Evolutionary conservation across 768 basidiomycete genomes (phyloP), one percentile per base, ranked within the genome.

Genomic region (Kwoniella europaea): DNA sequence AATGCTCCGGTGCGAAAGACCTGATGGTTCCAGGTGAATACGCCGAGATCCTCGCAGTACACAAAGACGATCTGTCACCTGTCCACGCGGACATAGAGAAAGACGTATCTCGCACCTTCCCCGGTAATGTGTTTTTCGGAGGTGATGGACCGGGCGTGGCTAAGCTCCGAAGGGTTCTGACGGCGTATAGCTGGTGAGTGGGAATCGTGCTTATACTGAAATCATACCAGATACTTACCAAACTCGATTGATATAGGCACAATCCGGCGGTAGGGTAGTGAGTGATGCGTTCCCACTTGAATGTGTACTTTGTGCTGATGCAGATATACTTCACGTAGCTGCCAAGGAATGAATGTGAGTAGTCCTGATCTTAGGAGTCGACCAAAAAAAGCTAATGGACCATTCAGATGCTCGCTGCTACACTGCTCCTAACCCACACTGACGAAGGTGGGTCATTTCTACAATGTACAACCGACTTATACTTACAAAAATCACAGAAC

Each of bases 71-170:
- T 44, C 73, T 76, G 12, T 79, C 79, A 53, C 81, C 83, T 3
- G 79, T 84, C 27, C 58, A 85, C 42, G 86, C 84, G 53, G 97
- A 99, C 84, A 98, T 99, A 69, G 97, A 98, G 86, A 98, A 98
- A 85, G 96, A 98, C 78, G 82, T 84, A 9, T 91, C 71, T 84
- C 91, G 86, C 92, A 94, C 76, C 91, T 83, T 96, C 91, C 94
- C 95, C 0, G 84, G 93, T 55, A 97, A 97, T 78, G 88, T 98
- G 41, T 98, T 97, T 86, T 99, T 98, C 85, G 97, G 94, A n/a
- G 94, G 96, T 0, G 94, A 97, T 83, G 97, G 97, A 0, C 92
- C 90, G 0, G 97, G 97, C 2, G 94, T 98, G 13, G 88, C 90
- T 62, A 99, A 99, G 84, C 84, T 99, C 66, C 86, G 95, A 63